phyloP scores from a whole-genome alignment of 805 yeast genomes.

The Schizosaccharomyces japonicus region DNA sequence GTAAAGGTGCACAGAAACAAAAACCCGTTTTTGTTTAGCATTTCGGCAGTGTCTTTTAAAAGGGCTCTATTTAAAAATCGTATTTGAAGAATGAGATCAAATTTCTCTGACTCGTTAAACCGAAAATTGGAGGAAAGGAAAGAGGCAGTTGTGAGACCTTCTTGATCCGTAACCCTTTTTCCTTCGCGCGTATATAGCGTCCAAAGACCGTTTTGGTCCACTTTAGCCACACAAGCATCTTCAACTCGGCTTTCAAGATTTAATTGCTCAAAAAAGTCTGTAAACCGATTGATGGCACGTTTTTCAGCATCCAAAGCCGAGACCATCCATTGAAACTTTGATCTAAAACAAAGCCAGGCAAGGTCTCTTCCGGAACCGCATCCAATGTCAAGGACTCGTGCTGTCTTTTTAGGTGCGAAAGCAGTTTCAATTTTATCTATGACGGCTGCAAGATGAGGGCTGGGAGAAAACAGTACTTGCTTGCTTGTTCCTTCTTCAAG shows the following conservation, averaged over 20 bases:
- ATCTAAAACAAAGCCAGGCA: neutral
- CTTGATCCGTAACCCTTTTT: neutral
- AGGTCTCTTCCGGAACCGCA: constrained; percentile 2
- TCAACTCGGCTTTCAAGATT: neutral
- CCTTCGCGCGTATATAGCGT: neutral
- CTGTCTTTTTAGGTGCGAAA: neutral
- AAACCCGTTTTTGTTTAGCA: neutral
- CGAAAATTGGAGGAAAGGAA: neutral
- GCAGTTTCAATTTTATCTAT: neutral
- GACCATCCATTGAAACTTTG: neutral
- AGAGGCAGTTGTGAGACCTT: neutral
- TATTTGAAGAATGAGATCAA: neutral
- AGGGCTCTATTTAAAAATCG: neutral
- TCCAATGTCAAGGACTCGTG: neutral
- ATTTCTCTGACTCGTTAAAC: neutral
- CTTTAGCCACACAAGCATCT: neutral
- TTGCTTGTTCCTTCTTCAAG: neutral
- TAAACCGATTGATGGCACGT: neutral
- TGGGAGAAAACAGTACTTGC: neutral
- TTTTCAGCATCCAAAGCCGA: neutral
- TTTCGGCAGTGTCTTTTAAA: neutral
- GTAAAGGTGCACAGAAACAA: neutral
- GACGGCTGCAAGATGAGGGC: neutral
- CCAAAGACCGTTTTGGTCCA: neutral
- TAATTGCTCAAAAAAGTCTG: neutral